Evolutionary conservation across 2,329 filamentous ascomycete genomes (phyloP), one percentile per base, ranked within the genome.

Genomic region (Calonectria naviculata): DNA sequence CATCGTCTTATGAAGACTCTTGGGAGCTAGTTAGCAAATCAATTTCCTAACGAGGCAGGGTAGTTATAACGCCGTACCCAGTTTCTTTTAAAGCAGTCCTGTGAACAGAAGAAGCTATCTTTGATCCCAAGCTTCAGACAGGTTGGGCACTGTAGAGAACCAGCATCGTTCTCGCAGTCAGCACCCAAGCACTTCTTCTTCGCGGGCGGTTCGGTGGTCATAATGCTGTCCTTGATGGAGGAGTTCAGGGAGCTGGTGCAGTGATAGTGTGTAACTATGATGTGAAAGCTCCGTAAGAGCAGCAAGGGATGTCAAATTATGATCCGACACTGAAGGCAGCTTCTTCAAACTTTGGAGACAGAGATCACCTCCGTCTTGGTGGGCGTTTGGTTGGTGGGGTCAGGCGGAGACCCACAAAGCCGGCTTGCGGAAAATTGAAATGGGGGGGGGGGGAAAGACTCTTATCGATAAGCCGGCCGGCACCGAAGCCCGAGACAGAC

Each of bases 71-170:
- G 77, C 78, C 90, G 78, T 91, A 98, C 97, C 97, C 97, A 99
- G 87, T 95, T 99, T 84, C 92, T 93, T 89, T 98, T 98, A 87
- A 99, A 99, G 88, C 97, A 99, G 78, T 98, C 97, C 84, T 99
- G 97, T 31, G 95, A 95, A 87, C 97, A 99, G 86, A 98, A 99
- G 85, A 92, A 98, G 86, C 95, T 97, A 80, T 97, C 94, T 81
- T 95, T 92, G 78, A 92, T 93, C 65, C 93, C 94, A 52, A 95
- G 87, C 85, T 98, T 98, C 80, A 98, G 89, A 83, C 97, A 99
- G 61, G 94, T 98, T 66, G 97, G 97, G 84, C 97, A 99, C 84
- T 98, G 95, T 56, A 99, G 87, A 65, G 92, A 88, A 71, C 94
- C 93, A 68, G 95, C 95, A 74, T 96, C 93, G 74, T 98, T 98